Conservation (phyloP, 352 stramenopile species). For the Blastocystis sp. region DNA sequence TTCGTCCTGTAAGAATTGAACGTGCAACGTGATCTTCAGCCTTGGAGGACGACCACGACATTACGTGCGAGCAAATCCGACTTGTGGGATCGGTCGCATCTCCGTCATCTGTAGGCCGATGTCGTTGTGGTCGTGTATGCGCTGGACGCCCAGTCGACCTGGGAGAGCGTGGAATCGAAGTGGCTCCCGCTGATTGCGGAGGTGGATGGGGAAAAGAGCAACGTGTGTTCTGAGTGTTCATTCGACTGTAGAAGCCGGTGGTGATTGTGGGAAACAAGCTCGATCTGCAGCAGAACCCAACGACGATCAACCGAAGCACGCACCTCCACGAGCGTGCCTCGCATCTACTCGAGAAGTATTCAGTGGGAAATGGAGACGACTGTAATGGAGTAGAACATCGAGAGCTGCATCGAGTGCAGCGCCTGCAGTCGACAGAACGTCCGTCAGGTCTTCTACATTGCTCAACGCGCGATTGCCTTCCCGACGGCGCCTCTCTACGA, state of each 20-base stretch:
- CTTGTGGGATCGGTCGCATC: background rate
- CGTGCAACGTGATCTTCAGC: background rate
- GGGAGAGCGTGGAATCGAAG: conserved; percentile 29
- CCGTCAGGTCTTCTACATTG: conserved; percentile 9
- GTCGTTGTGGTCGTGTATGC: conserved; percentile 38
- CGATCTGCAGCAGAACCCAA: conserved; percentile 24
- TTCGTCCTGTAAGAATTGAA: background rate
- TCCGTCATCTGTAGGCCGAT: background rate
- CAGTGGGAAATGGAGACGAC: background rate
- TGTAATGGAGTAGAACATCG: background rate
- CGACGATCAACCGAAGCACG: background rate
- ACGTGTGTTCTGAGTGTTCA: background rate
- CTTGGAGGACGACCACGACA: conserved; percentile 26
- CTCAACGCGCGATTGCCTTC: conserved; percentile 17
- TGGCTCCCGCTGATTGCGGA: conserved; percentile 38
- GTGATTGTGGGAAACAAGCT: conserved; percentile 52
- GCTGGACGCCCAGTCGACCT: background rate
- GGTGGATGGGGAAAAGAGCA: background rate
- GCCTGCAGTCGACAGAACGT: conserved; percentile 8
- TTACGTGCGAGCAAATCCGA: conserved; percentile 49
- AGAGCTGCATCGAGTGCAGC: conserved; percentile 26
- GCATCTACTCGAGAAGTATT: background rate
- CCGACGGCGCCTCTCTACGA: conserved; percentile 6
- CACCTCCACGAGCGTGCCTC: background rate
- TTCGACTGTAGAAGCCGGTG: background rate